These are phyloP conservation scores for Tetrahymena thermophila DNA, from an alignment of 73 alveolate genomes.

Conservation along the genomic window DNA sequence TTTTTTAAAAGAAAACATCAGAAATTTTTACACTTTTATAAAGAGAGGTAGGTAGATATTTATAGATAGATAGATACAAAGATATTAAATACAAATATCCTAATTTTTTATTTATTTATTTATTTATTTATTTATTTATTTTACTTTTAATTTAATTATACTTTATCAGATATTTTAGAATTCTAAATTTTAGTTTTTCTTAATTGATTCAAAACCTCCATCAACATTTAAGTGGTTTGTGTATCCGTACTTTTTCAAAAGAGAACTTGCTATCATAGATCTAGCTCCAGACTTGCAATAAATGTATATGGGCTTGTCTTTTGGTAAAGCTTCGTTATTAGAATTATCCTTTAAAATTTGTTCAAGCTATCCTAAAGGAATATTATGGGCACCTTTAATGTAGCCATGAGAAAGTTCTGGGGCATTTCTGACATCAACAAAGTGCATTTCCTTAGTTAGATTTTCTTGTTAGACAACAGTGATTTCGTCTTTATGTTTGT, in stretches of 20 bases:
- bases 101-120: too few relatives aligned
- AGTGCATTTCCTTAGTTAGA: constrained; percentile 1
- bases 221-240: not conserved
- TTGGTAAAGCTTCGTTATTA: constrained; percentile 20
- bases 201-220: not conserved
- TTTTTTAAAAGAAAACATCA: too few relatives aligned
- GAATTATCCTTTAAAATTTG: not conserved
- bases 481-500: not conserved
- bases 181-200: not conserved
- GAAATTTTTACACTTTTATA: too few relatives aligned
- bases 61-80: too few relatives aligned
- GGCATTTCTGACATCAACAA: constrained; percentile 24
- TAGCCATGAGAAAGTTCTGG: constrained; percentile 11
- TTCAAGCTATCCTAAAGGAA: constrained; percentile 22
- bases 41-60: too few relatives aligned
- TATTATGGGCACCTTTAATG: not conserved
- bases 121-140: too few relatives aligned
- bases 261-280: constrained; percentile 20
- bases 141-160: not conserved
- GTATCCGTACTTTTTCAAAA: constrained; percentile 18
- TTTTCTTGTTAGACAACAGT: not conserved
- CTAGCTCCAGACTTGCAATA: constrained; percentile 36
- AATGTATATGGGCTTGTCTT: constrained; percentile 27
- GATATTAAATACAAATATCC: too few relatives aligned
- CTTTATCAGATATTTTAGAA: not conserved